These are phyloP conservation scores for Apiospora hydei DNA, from an alignment of 2,329 filamentous ascomycete genomes.

Conservation along the genomic window DNA sequence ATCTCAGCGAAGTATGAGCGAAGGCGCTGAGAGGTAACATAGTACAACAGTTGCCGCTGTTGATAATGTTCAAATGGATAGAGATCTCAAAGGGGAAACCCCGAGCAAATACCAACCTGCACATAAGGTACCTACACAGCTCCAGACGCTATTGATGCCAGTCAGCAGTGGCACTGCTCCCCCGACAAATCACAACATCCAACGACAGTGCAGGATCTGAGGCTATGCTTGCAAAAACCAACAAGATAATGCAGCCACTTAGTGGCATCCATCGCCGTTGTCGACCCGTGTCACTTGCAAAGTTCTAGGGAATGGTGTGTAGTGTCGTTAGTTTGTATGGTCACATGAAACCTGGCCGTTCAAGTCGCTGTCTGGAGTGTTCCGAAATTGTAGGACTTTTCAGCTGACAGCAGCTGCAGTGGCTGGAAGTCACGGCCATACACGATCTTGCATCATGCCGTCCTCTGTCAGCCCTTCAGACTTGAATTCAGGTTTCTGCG, in stretches of 20 bases:
- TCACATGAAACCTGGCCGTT: too few species aligned
- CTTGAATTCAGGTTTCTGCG: background rate
- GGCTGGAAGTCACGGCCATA: too few species aligned
- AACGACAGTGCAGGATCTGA: background rate
- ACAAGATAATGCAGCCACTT: background rate
- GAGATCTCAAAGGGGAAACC: background rate
- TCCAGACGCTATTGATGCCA: background rate
- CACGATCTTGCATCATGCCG: background rate
- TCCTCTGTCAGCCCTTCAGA: background rate
- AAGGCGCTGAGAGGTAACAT: background rate
- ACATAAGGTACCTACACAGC: background rate
- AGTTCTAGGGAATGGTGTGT: background rate
- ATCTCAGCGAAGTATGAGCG: background rate
- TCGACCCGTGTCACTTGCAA: background rate
- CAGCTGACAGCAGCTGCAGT: background rate
- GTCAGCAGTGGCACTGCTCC: background rate
- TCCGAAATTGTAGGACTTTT: background rate
- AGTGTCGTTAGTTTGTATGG: background rate
- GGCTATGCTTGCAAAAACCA: background rate
- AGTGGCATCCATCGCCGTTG: background rate
- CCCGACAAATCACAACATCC: background rate
- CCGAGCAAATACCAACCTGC: background rate
- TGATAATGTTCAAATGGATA: background rate
- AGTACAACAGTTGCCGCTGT: background rate
- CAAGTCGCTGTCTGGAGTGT: too few species aligned